Evolutionary conservation across 2,329 filamentous ascomycete species (phyloP).

Genomic region (Pseudogymnoascus sp.): DNA sequence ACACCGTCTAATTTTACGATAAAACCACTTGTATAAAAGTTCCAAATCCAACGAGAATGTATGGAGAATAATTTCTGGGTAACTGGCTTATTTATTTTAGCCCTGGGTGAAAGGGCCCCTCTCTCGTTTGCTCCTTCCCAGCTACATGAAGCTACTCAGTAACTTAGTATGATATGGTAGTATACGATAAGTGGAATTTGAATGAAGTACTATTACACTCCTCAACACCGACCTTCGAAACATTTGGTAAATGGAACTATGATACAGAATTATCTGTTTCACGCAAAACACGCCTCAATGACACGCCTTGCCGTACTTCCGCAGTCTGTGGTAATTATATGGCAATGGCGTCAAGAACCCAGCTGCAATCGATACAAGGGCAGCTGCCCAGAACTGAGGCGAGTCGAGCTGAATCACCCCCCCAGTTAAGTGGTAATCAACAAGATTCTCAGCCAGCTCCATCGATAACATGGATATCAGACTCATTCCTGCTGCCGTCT

Average conservation of each 20-base stretch:
- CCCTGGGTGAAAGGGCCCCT: background rate
- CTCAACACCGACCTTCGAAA: background rate
- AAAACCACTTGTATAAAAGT: background rate
- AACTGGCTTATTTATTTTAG: background rate
- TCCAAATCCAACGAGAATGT: background rate
- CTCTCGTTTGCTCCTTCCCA: background rate
- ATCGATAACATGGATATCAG: constrained; percentile 51
- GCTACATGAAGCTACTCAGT: background rate
- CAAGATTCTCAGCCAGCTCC: constrained; percentile 45
- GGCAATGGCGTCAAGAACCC: constrained; percentile 43
- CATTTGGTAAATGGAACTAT: background rate
- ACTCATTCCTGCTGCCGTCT: constrained; percentile 49
- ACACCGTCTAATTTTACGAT: background rate
- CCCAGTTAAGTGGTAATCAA: constrained; percentile 47
- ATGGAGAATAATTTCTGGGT: background rate
- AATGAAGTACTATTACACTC: background rate
- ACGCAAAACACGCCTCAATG: constrained; percentile 27
- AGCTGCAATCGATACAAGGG: constrained; percentile 34
- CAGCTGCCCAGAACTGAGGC: constrained; percentile 44
- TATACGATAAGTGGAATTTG: background rate
- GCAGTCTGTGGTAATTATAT: constrained; percentile 43
- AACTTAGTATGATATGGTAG: background rate
- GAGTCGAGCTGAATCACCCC: constrained; percentile 39
- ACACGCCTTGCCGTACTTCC: constrained; percentile 40
- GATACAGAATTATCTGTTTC: background rate